Conservation (phyloP, 108 stramenopile genomes). For the Parmales sp. region DNA sequence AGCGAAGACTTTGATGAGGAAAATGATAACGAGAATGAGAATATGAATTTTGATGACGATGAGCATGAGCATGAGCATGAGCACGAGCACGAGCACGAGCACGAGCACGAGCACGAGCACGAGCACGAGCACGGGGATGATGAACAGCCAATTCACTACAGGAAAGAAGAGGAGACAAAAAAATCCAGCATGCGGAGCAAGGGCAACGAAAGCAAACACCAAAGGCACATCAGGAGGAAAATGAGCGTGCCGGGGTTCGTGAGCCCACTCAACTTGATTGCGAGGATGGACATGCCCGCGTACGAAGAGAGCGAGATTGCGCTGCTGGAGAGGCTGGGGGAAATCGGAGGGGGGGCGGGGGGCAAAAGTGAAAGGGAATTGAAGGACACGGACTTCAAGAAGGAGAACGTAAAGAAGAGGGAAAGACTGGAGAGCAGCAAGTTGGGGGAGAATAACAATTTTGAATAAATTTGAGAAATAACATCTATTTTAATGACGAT, state of each 20-base stretch:
- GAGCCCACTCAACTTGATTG: not conserved
- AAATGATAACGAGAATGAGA: not conserved
- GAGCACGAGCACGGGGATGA: not conserved
- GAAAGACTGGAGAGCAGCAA: not conserved
- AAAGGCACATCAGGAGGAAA: not conserved
- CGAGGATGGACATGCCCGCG: slow-evolving; percentile 10
- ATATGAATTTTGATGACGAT: not conserved
- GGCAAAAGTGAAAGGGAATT: not conserved
- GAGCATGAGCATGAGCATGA: not conserved
- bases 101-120: not conserved
- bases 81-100: not conserved
- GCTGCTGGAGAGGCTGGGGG: too few relatives aligned
- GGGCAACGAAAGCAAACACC: too few relatives aligned
- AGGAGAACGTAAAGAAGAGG: not conserved
- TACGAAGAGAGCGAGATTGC: not conserved
- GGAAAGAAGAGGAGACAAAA: too few relatives aligned
- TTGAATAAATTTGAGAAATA: too few relatives aligned
- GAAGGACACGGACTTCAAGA: not conserved
- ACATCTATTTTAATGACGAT: too few relatives aligned
- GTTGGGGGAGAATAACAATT: not conserved
- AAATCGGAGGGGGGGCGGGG: not conserved
- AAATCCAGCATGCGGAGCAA: too few relatives aligned
- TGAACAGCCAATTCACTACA: too few relatives aligned
- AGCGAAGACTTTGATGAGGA: not conserved
- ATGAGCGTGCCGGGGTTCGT: slow-evolving; percentile 9